Conservation (phyloP, 192 early-diverging fungal genomes). For the Powellomyces hirtus region DNA sequence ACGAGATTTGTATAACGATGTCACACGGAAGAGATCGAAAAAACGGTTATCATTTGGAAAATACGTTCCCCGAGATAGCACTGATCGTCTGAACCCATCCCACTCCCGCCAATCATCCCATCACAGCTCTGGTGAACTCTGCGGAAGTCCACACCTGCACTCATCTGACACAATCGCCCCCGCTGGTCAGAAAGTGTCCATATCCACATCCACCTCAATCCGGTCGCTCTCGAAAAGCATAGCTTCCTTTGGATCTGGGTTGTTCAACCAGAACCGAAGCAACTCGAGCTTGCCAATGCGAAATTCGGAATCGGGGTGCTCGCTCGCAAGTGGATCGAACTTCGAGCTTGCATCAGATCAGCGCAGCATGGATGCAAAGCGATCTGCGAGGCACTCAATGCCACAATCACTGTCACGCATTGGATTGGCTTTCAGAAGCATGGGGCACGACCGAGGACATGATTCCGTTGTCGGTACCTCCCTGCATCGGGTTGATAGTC, state of each 20-base stretch:
- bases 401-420: slow-evolving; percentile 3
- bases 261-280: slow-evolving; percentile 17
- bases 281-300: slow-evolving; percentile 21
- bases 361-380: background rate
- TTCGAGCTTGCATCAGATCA: no score
- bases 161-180: background rate
- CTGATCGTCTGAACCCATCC: background rate
- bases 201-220: background rate
- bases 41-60: background rate
- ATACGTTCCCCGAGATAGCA: background rate
- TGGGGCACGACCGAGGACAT: slow-evolving; percentile 17
- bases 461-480: background rate
- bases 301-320: background rate
- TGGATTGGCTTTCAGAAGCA: slow-evolving; percentile 8
- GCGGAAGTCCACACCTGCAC: background rate
- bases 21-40: background rate
- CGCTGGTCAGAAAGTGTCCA: background rate
- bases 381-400: background rate
- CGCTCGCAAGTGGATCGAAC: background rate
- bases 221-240: slow-evolving; percentile 11
- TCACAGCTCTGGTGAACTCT: background rate
- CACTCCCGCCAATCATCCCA: background rate
- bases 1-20: background rate
- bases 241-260: slow-evolving; percentile 18
- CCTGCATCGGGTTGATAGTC: background rate